Base-by-base conservation (phyloP, 1,284 basidiomycete genomes). In the Trichosporon ovoides region DNA sequence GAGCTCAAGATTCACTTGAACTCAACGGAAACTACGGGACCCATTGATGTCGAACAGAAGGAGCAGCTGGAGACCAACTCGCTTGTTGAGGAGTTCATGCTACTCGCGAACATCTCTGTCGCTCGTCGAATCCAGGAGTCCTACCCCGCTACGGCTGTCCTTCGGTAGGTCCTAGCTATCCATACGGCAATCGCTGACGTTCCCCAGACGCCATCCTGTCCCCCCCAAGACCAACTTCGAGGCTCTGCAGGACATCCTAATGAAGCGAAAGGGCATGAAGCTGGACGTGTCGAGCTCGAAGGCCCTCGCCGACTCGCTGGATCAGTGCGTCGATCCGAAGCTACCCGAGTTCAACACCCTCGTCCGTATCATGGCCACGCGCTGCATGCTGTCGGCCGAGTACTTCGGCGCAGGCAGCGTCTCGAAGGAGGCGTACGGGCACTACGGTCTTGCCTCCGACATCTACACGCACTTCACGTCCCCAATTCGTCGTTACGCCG, bases 391-490 rank as follows among this genome's bases (percentile, higher is more conserved):
- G 18, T 88, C 93, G 0, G 96, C 96, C 28, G 96, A 98, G 76
- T 98, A 99, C 77, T 98, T 98, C 78, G 93, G 91, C 72, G 89
- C 93, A 0, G 96, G 96, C 10, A 92, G 89, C 66, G 92, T 98
- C 5, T 85, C 87, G 0, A 85, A 88, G 59, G 93, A 97, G 68
- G 88, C 91, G 0, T 99, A 97, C 73, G 87, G 89, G 1, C 96
- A 98, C 77, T 98, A 99, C 73, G 96, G 96, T 56, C 83, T 99
- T 18, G 96, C 96, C 0, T 94, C 86, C 68, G 85, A 88, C 0
- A 99, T 99, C 66, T 99, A 98, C 77, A 99, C 96, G 0, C 96
- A 98, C 76, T 98, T 98, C 75, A 98, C 95, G 65, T 80, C 90
- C 72, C 92, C 93, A 0, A 96, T 96, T 66, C 82, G 92, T 62